Conservation (phyloP, 805 yeast genomes). For the Lachancea nothofagi region DNA sequence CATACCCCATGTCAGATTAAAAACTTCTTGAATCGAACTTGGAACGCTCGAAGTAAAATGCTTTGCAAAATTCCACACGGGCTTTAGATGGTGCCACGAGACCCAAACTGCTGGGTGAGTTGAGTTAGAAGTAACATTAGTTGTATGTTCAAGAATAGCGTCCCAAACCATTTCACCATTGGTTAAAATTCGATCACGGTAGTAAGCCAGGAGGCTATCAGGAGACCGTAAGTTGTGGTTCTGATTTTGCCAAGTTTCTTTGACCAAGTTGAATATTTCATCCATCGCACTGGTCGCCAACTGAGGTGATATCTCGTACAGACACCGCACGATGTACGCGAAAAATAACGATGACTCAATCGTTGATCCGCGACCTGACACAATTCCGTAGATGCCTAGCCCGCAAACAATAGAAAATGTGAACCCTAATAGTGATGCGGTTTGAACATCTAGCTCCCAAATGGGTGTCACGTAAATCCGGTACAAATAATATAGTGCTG, state of each 20-base stretch:
- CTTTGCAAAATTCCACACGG: constrained; percentile 28
- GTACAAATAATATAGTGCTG: constrained; percentile 71
- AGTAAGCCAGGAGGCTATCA: constrained; percentile 31
- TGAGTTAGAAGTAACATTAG: constrained; percentile 17
- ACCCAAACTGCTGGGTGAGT: constrained; percentile 18
- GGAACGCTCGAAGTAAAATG: constrained; percentile 30
- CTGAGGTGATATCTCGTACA: constrained; percentile 89
- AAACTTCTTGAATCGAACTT: constrained; percentile 27
- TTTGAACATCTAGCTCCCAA: constrained; percentile 60
- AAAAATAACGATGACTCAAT: constrained; percentile 80
- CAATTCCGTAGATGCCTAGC: constrained; percentile 76
- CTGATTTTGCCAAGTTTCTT: constrained; percentile 34
- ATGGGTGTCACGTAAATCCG: constrained; percentile 77
- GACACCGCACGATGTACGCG: constrained; percentile 87
- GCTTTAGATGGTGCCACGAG: constrained; percentile 19
- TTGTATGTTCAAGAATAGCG: constrained; percentile 20
- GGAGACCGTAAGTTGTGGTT: constrained; percentile 31
- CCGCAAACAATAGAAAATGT: constrained; percentile 70
- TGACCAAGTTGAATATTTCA: constrained; percentile 38
- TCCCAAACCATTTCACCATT: constrained; percentile 27
- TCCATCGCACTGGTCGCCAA: constrained; percentile 53
- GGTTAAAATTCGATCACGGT: constrained; percentile 25
- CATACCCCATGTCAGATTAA: constrained; percentile 36
- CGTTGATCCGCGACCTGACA: constrained; percentile 81
- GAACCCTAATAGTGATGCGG: constrained; percentile 83